Percentiles rank a stretch among this genome's conserved stretches.
Conservation (phyloP, 306 rosid genomes). For the Hippophae tibetana region DNA sequence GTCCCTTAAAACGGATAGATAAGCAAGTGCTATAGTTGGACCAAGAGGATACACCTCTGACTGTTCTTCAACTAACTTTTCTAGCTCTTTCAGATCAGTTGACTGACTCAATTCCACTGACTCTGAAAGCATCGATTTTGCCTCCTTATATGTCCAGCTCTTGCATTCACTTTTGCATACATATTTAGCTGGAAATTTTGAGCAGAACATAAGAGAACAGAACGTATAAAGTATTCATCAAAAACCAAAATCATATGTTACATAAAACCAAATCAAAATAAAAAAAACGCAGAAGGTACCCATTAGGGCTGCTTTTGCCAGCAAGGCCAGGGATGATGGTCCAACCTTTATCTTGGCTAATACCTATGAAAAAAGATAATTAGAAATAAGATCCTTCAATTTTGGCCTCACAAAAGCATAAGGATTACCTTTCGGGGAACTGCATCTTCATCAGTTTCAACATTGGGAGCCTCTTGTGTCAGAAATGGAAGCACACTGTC, state of each 20-base stretch:
- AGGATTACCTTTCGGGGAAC: slow-evolving; percentile 54
- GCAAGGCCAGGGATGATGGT: slow-evolving; percentile 72
- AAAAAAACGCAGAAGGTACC: slow-evolving; percentile 32
- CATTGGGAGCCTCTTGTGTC: slow-evolving; percentile 53
- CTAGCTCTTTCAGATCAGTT: slow-evolving; percentile 49
- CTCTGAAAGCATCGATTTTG: slow-evolving; percentile 71
- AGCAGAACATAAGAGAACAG: slow-evolving; percentile 20
- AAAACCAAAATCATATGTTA: slow-evolving; percentile 16
- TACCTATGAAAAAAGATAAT: slow-evolving; percentile 42
- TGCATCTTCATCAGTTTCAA: slow-evolving; percentile 48
- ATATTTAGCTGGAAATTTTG: slow-evolving; percentile 62
- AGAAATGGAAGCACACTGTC: slow-evolving; percentile 67
- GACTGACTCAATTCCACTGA: slow-evolving; percentile 87
- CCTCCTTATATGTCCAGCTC: slow-evolving; percentile 73
- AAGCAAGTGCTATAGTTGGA: slow-evolving; percentile 76
- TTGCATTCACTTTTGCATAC: slow-evolving; percentile 75
- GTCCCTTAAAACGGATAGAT: slow-evolving; percentile 72
- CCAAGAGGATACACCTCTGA: slow-evolving; percentile 85
- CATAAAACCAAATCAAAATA: slow-evolving; percentile 9
- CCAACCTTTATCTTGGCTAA: slow-evolving; percentile 82
- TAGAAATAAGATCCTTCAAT: slow-evolving; percentile 14
- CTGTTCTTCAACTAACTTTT: slow-evolving; percentile 70
- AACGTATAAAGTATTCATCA: slow-evolving; percentile 11
- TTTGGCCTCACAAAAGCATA: slow-evolving; percentile 2
- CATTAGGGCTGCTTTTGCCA: slow-evolving; percentile 85